Evolutionary conservation across 1,284 basidiomycete genomes (phyloP), one percentile per base, ranked within the genome.

Genomic region (Papiliotrema laurentii): DNA sequence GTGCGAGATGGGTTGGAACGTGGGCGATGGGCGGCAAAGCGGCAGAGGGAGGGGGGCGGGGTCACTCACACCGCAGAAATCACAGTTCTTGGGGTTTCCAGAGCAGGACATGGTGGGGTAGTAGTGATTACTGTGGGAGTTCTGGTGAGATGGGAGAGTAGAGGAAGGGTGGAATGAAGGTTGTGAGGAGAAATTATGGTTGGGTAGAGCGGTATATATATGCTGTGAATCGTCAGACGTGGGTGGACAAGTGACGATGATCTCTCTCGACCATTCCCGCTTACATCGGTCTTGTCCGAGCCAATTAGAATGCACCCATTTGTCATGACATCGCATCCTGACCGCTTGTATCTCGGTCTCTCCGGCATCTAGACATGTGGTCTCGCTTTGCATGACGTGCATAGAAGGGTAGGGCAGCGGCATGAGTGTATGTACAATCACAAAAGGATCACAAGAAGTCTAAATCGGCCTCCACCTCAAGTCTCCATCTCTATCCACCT

Each of bases 61-160:
- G 18, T 24, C 31, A 64, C 64, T 62, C 36, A 66, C 64, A 39
- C 65, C 63, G 63, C 69, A 71, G 69, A 70, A 70, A 49, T 50
- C 47, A 51, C 69, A 71, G 59, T 63, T 58, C 52, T 54, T 24
- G 43, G 69, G 69, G 61, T 71, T 64, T 44, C 69, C 69, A 31
- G 65, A 59, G 65, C 69, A 71, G 41, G 59, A 59, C 60, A 64
- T 62, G 14, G 36, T 36, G 28, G 18, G 21, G 33, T 24, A 25
- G 27, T 22, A 16, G 21, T 40, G 44, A 24, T 25, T 47, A 37
- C 24, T 33, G 21, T 45, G n/a, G 11, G 14, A 6, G 28, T 5
- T 14, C n/a, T 22, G 25, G 13, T 13, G 25, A 42, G 27, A 24
- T 33, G 28, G n/a, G 19, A 21, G 34, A 19, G 30, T 21, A 33